Conservation (phyloP, 805 yeast genomes). For the Metschnikowia continentalis region DNA sequence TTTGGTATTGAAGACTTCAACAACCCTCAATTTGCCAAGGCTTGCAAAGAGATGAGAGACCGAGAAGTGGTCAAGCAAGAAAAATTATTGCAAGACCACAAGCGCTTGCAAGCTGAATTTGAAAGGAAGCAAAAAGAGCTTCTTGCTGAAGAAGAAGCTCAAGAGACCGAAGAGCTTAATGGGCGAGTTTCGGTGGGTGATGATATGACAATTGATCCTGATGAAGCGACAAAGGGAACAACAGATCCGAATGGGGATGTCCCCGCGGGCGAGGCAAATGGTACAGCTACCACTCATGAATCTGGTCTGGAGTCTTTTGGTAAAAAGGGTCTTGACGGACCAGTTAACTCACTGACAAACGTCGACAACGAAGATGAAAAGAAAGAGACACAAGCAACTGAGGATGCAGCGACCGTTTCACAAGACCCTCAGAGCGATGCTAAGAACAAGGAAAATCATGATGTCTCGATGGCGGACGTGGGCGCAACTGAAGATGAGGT, state of each 20-base stretch:
- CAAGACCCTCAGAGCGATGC: neutral
- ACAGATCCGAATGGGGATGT: neutral
- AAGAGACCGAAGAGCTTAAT: neutral
- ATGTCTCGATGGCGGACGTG: neutral
- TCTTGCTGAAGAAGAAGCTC: neutral
- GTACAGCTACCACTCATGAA: neutral
- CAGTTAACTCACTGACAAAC: neutral
- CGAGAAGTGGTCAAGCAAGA: slow-evolving; percentile 59
- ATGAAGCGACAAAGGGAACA: neutral
- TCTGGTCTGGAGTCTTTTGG: neutral
- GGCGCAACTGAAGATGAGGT: neutral
- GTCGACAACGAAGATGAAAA: neutral
- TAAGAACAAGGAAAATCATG: neutral
- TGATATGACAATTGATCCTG: neutral
- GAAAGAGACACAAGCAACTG: neutral
- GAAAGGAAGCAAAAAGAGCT: slow-evolving; percentile 14
- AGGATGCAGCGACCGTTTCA: neutral
- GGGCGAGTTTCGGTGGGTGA: neutral
- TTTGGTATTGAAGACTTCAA: slow-evolving; percentile 91
- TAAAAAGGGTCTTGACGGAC: neutral
- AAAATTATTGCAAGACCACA: slow-evolving; percentile 37
- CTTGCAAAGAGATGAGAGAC: slow-evolving; percentile 68
- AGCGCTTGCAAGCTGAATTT: slow-evolving; percentile 24
- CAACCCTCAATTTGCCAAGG: slow-evolving; percentile 62
- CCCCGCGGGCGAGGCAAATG: neutral